A percentile compares a stretch with the other conserved stretches of the same genome.
phyloP scores from a whole-genome alignment of 164 flowering plant genomes.

The Vitis labrusca region DNA sequence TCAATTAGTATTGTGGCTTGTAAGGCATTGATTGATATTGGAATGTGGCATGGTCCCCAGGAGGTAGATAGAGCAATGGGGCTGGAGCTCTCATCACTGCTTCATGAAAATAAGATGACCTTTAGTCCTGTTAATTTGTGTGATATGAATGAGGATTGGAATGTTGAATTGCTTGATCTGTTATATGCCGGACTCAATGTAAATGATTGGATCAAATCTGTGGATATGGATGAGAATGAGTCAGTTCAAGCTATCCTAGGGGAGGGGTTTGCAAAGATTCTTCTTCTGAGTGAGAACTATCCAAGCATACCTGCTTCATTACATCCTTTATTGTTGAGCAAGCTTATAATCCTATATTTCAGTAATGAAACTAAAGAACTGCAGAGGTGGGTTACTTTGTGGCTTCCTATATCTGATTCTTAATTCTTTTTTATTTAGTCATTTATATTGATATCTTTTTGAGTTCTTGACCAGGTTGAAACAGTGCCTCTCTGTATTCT shows the following conservation, averaged over 20 bases:
- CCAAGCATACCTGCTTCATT: constrained; percentile 55
- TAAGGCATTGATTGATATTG: constrained; percentile 82
- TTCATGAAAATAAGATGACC: constrained; percentile 22
- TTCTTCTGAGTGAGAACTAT: constrained; percentile 79
- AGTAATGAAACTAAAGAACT: constrained; percentile 51
- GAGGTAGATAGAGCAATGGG: constrained; percentile 68
- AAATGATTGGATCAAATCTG: constrained; percentile 28
- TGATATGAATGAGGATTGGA: constrained; percentile 33
- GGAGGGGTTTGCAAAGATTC: constrained; percentile 91
- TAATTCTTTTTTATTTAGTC: background rate
- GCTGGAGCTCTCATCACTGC: constrained; percentile 30
- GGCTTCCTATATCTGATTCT: background rate
- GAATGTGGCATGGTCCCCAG: constrained; percentile 83
- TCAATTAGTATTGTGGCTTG: constrained; percentile 62
- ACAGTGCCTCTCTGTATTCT: constrained; percentile 91
- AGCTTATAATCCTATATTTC: constrained; percentile 71
- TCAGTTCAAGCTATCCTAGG: constrained; percentile 65
- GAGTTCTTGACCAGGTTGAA: constrained; percentile 56
- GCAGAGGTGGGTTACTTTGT: constrained; percentile 43
- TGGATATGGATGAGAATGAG: constrained; percentile 57
- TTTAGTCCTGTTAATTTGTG: constrained; percentile 27
- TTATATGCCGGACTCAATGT: constrained; percentile 59
- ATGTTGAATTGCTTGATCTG: constrained; percentile 57
- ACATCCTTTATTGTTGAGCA: constrained; percentile 54
- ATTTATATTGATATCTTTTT: background rate